Conservation (phyloP, 352 stramenopile species). For the Plasmopara muralis region DNA sequence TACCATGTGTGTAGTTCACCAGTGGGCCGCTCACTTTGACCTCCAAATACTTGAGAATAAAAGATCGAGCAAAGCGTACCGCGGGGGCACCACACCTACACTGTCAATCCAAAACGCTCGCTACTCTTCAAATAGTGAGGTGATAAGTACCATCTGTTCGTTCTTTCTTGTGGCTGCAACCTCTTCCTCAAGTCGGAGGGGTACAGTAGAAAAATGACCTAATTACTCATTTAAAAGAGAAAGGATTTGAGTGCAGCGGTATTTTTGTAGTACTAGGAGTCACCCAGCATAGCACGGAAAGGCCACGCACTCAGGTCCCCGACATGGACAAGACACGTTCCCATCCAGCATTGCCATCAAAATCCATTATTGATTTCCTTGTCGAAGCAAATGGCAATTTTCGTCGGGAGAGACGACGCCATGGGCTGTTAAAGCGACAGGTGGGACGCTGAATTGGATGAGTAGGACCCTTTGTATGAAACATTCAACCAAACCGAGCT, state of each 20-base stretch:
- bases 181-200: slow-evolving; percentile 1
- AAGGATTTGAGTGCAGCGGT: background rate
- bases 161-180: no score
- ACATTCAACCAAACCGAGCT: slow-evolving; percentile 15
- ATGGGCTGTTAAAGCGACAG: slow-evolving; percentile 9
- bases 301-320: slow-evolving; percentile 18
- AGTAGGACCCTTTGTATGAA: slow-evolving; percentile 19
- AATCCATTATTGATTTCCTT: slow-evolving; percentile 17
- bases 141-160: no score
- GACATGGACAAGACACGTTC: slow-evolving; percentile 19
- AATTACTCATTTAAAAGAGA: no score
- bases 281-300: slow-evolving; percentile 8
- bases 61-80: no score
- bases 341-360: slow-evolving; percentile 3
- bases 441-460: slow-evolving; percentile 9
- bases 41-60: no score
- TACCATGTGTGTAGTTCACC: no score
- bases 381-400: slow-evolving; percentile 20
- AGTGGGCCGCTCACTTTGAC: no score
- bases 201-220: background rate
- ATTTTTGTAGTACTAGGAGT: slow-evolving; percentile 1
- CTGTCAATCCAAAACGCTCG: no score
- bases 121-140: no score
- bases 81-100: no score
- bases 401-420: slow-evolving; percentile 12